phyloP scores from a whole-genome alignment of 768 basidiomycete genomes.

The Leccinum longicurvipes region DNA sequence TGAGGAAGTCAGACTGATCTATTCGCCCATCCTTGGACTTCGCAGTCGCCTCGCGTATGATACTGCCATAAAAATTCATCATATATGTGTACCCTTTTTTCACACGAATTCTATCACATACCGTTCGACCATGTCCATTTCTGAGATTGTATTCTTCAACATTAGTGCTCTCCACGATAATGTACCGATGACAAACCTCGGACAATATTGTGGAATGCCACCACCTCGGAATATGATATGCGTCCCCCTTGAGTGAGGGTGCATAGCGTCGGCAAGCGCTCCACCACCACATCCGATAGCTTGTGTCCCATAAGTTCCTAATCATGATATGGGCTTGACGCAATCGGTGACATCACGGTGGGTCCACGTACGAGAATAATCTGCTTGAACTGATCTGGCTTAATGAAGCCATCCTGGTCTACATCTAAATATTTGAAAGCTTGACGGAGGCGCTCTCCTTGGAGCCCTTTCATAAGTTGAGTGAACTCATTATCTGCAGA shows the following conservation, averaged over 20 bases:
- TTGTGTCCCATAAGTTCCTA: slow-evolving; percentile 98
- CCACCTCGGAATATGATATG: slow-evolving; percentile 95
- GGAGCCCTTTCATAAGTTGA: slow-evolving; percentile 97
- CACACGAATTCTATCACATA: slow-evolving; percentile 22
- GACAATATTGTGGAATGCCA: slow-evolving; percentile 96
- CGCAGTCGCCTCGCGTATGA: slow-evolving; percentile 85
- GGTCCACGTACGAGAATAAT: slow-evolving; percentile 78
- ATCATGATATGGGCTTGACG: neutral
- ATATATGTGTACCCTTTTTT: neutral
- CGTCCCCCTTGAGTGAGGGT: slow-evolving; percentile 84
- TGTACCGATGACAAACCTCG: slow-evolving; percentile 48
- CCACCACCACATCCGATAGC: slow-evolving; percentile 89
- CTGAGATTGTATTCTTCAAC: slow-evolving; percentile 27
- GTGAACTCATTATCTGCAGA: slow-evolving; percentile 89
- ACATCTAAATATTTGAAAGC: slow-evolving; percentile 90
- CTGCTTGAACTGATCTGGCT: slow-evolving; percentile 88
- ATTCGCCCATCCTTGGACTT: slow-evolving; percentile 95
- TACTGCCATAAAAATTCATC: slow-evolving; percentile 38
- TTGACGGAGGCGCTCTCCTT: slow-evolving; percentile 95
- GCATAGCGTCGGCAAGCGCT: slow-evolving; percentile 88
- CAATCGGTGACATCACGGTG: neutral
- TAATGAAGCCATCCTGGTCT: slow-evolving; percentile 92
- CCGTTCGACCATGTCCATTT: slow-evolving; percentile 98
- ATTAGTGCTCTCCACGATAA: slow-evolving; percentile 3
- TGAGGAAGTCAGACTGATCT: slow-evolving; percentile 92